Evolutionary conservation across 2,329 filamentous ascomycete species (phyloP).

Genomic region (Paecilomyces dactylethromorphus): DNA sequence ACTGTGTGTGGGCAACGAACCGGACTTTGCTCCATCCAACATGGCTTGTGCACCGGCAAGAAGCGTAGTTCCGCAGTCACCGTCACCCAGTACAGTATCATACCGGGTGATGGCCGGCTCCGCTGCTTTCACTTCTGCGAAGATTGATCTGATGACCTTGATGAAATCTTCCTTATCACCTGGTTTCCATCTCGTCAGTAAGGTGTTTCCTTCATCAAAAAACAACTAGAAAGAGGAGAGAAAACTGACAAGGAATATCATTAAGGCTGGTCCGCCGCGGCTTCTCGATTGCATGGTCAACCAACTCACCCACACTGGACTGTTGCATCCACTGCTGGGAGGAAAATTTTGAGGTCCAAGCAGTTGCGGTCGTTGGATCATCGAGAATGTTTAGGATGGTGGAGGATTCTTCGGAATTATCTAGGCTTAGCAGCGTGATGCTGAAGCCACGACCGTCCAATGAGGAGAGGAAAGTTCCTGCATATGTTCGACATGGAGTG

Average conservation of each 20-base stretch:
- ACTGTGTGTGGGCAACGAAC: not conserved
- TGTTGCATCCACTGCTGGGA: not conserved
- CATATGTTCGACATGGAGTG: not conserved
- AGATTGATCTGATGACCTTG: not conserved
- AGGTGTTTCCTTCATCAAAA: not conserved
- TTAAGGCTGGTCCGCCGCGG: not conserved
- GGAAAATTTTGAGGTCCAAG: not conserved
- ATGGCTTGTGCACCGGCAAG: conserved; percentile 45
- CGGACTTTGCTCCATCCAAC: conserved; percentile 10
- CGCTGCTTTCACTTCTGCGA: not conserved
- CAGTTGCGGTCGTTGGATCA: not conserved
- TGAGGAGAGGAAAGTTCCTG: not conserved
- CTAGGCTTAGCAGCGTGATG: conserved; percentile 1
- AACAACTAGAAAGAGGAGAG: not conserved
- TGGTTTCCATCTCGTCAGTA: not conserved
- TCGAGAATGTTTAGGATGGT: not conserved
- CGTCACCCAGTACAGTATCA: conserved; percentile 60
- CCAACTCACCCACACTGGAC: not conserved
- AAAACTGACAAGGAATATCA: not conserved
- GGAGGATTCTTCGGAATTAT: conserved; percentile 30
- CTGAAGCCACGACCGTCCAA: conserved; percentile 2
- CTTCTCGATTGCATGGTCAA: not conserved
- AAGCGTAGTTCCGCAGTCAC: conserved; percentile 59
- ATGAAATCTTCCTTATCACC: not conserved
- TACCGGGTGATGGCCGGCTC: conserved; percentile 59